Conservation (phyloP, 768 basidiomycete species). For the Sporobolomyces roseus region DNA sequence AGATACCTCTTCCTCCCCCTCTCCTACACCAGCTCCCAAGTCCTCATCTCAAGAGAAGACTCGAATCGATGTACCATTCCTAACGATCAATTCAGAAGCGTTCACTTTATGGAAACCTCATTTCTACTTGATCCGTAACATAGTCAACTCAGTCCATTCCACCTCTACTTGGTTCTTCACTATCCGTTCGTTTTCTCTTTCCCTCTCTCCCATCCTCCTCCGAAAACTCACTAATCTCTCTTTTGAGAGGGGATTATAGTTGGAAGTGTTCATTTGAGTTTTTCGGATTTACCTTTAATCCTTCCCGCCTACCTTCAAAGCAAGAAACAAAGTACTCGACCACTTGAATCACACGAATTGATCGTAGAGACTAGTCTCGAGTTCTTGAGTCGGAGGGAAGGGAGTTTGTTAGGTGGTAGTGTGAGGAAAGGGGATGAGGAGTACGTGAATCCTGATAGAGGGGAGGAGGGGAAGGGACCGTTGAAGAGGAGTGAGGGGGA, state of each 20-base stretch:
- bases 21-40: not conserved
- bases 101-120: conserved; percentile 50
- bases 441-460: conserved; percentile 1
- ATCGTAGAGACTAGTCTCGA: not conserved
- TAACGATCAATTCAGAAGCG: conserved; percentile 50
- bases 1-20: too few species aligned
- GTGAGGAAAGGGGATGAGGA: conserved; percentile 6
- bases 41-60: not conserved
- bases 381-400: not conserved
- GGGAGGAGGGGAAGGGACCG: conserved; percentile 11
- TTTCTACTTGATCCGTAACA: conserved; percentile 38
- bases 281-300: conserved; percentile 43
- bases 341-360: too few species aligned
- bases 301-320: conserved; percentile 10
- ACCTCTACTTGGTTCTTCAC: conserved; percentile 30
- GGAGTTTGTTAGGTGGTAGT: not conserved
- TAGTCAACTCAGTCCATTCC: conserved; percentile 6
- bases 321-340: not conserved
- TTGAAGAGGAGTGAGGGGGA: not conserved
- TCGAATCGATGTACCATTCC: conserved; percentile 41
- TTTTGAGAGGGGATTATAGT: too few species aligned
- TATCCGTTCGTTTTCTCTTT: conserved; percentile 2
- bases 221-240: not conserved
- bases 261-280: conserved; percentile 42
- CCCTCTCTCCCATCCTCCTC: not conserved